Percentiles rank a stretch among this genome's conserved stretches.
Conservation (phyloP, 2,329 filamentous ascomycete genomes). For the Colletotrichum karsti region DNA sequence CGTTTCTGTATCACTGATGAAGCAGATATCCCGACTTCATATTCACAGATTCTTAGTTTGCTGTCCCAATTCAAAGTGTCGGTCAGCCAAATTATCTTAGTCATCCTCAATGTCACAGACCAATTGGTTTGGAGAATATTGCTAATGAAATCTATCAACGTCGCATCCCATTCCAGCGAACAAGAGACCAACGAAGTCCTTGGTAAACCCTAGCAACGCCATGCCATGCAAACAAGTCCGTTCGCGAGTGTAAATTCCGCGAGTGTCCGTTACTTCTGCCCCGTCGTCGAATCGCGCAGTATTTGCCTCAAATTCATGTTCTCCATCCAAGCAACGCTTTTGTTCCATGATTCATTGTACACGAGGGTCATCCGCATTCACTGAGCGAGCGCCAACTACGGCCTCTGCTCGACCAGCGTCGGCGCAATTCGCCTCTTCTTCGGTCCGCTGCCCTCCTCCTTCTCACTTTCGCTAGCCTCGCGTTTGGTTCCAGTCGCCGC, state of each 20-base stretch:
- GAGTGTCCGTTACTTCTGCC: neutral
- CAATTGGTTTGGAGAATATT: neutral
- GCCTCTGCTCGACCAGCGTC: conserved; percentile 57
- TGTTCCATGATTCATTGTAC: conserved; percentile 25
- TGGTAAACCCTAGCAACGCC: conserved; percentile 28
- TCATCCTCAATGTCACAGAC: neutral
- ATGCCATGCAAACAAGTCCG: conserved; percentile 28
- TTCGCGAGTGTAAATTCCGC: conserved; percentile 1
- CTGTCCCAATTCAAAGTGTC: too few species aligned
- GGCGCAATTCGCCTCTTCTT: conserved; percentile 79
- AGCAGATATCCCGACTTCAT: too few species aligned
- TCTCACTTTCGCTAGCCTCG: conserved; percentile 64
- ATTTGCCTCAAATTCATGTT: conserved; percentile 1
- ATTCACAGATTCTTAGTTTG: too few species aligned
- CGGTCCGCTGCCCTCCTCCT: conserved; percentile 60
- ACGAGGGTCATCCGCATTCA: neutral
- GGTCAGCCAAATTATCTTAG: too few species aligned
- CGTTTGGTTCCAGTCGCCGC: conserved; percentile 58
- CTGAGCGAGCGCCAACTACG: neutral
- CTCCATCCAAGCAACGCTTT: conserved; percentile 25
- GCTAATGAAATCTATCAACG: neutral
- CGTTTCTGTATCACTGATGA: too few species aligned
- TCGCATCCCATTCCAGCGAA: neutral
- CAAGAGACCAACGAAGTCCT: conserved; percentile 11
- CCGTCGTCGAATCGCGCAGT: conserved; percentile 1